Conservation (phyloP, 106 monocot species). For the Alisma plantagoaquatica region DNA sequence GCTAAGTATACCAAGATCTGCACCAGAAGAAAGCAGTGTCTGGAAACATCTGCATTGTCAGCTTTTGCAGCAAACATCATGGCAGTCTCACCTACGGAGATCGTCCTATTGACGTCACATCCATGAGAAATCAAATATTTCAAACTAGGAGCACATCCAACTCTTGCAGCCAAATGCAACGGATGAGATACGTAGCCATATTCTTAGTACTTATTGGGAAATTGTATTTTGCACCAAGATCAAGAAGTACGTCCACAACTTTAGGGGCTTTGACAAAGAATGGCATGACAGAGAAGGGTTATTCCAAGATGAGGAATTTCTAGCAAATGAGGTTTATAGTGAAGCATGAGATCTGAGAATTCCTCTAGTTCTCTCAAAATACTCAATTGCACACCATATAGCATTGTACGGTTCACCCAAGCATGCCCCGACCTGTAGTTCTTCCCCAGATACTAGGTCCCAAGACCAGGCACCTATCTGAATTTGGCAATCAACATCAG, state of each 20-base stretch:
- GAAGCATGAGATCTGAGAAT: constrained; percentile 40
- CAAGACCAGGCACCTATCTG: constrained; percentile 58
- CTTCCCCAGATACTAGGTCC: constrained; percentile 54
- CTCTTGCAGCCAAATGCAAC: constrained; percentile 38
- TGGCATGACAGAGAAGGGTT: constrained; percentile 54
- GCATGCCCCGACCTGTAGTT: constrained; percentile 49
- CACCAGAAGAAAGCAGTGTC: constrained; percentile 29
- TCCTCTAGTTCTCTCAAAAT: constrained; percentile 39
- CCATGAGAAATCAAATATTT: constrained; percentile 28
- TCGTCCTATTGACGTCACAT: constrained; percentile 26
- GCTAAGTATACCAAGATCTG: constrained; percentile 35
- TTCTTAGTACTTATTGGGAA: constrained; percentile 30
- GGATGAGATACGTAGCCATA: constrained; percentile 23
- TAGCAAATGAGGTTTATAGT: constrained; percentile 27
- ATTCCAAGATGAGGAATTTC: constrained; percentile 33
- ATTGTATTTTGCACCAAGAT: constrained; percentile 35
- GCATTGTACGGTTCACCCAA: constrained; percentile 52
- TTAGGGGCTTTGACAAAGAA: constrained; percentile 42
- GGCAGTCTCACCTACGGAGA: constrained; percentile 44
- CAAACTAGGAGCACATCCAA: constrained; percentile 27
- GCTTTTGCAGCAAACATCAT: constrained; percentile 41
- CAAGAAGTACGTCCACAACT: constrained; percentile 27
- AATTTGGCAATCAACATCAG: constrained; percentile 20
- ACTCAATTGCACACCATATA: constrained; percentile 59
- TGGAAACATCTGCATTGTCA: constrained; percentile 30